Evolutionary conservation across 768 basidiomycete species (phyloP).

Genomic region (Podaxis pistillaris): DNA sequence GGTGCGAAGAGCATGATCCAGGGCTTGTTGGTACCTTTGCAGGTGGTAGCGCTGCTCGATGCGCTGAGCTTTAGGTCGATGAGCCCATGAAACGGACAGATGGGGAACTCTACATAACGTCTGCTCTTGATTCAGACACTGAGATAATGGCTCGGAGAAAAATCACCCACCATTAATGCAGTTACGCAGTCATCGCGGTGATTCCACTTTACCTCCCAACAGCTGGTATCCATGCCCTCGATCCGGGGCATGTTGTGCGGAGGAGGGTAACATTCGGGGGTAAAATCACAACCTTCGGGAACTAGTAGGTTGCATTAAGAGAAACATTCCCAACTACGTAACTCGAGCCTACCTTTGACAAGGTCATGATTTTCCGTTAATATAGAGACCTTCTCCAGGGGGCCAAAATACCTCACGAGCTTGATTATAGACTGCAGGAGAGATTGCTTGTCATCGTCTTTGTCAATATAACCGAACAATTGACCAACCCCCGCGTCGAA

Average conservation of each 20-base stretch:
- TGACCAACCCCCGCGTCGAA: constrained; percentile 57
- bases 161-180: constrained; percentile 59
- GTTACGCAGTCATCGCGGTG: constrained; percentile 73
- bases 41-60: not conserved
- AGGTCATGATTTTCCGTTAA: constrained; percentile 5
- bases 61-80: constrained; percentile 38
- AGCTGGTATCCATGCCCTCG: constrained; percentile 52
- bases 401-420: constrained; percentile 61
- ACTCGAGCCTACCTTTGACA: constrained; percentile 2
- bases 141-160: not conserved
- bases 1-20: not conserved
- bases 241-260: constrained; percentile 61
- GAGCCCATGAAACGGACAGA: constrained; percentile 78
- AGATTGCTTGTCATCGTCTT: not conserved
- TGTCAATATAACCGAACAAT: not conserved
- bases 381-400: constrained; percentile 53
- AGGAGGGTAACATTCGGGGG: constrained; percentile 30
- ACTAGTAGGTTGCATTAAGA: not conserved
- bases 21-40: not conserved
- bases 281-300: not conserved
- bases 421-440: constrained; percentile 28
- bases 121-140: constrained; percentile 32
- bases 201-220: constrained; percentile 81
- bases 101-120: constrained; percentile 69
- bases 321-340: not conserved